Evolutionary conservation across 306 rosid species (phyloP), one percentile per base, ranked within the genome.

Genomic region (Alnus glutinosa): DNA sequence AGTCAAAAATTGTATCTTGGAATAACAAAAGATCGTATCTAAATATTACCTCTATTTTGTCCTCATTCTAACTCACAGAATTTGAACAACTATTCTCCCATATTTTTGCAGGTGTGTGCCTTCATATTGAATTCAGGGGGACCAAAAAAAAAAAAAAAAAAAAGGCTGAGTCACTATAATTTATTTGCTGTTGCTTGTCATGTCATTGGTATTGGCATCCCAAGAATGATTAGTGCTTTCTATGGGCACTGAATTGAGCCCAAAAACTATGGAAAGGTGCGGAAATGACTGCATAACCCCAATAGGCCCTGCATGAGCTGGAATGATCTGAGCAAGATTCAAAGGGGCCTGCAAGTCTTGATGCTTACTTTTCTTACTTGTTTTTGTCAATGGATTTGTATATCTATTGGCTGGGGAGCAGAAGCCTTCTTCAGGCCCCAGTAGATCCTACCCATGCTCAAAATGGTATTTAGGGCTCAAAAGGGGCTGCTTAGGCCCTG

Each of bases 41-140:
- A 23, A 23, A 23, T 23, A 23, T 23, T 23, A 23, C 28, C 28
- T 23, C 28, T 23, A 23, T 23, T 23, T 23, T 23, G 28, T 23
- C 28, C 28, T 23, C 28, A 23, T 23, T 23, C 28, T 23, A 23
- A 23, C 28, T 0, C 92, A 1, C 93, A 92, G 68, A 89, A 80
- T 78, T 83, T 86, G 71, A 91, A 80, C 87, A 82, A 93, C 75
- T 84, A 86, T 88, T 95, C 99, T 75, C 99, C 99, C 82, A 95
- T 95, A 80, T 91, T 93, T 88, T 77, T 95, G 86, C 99, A 95
- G 99, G 99, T 92, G 36, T 66, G 91, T 81, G 76, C 59, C 78
- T 50, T 78, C 30, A 37, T 18, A 39, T 37, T 15, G 6, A 15
- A 37, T 67, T 67, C 39, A 16, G 30, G 71, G 71, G 71, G 23